Conservation (phyloP, 2,329 filamentous ascomycete species). For the Colletotrichum agaves region DNA sequence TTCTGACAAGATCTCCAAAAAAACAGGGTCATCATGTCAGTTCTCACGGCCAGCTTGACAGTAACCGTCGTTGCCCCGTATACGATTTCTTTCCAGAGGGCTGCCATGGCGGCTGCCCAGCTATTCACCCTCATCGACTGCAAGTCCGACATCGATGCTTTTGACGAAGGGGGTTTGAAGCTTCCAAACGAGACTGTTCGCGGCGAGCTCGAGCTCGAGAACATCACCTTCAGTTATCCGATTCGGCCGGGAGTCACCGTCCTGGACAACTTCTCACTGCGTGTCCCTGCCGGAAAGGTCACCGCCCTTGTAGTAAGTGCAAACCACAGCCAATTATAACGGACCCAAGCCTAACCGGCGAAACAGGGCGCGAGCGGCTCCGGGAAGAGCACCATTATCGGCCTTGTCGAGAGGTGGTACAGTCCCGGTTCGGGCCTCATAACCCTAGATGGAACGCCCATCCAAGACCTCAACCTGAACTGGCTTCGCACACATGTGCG, state of each 20-base stretch:
- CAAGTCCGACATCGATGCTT: slow-evolving; percentile 41
- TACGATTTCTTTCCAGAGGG: slow-evolving; percentile 39
- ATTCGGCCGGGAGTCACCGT: slow-evolving; percentile 73
- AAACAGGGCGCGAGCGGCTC: slow-evolving; percentile 65
- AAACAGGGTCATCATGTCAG: slow-evolving; percentile 42
- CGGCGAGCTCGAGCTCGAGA: slow-evolving; percentile 48
- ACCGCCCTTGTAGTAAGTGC: slow-evolving; percentile 69
- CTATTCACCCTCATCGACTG: slow-evolving; percentile 43
- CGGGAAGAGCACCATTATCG: slow-evolving; percentile 77
- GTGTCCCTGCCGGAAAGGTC: slow-evolving; percentile 72
- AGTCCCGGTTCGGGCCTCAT: slow-evolving; percentile 40
- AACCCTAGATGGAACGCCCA: slow-evolving; percentile 42
- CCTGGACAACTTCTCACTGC: slow-evolving; percentile 69
- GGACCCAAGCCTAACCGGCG: slow-evolving; percentile 39
- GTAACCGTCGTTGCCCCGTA: slow-evolving; percentile 40
- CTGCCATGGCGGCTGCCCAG: slow-evolving; percentile 40
- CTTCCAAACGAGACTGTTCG: too few relatives aligned
- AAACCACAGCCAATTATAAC: slow-evolving; percentile 49
- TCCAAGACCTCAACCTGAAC: slow-evolving; percentile 42
- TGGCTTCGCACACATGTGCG: slow-evolving; percentile 47
- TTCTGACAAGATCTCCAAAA: too few relatives aligned
- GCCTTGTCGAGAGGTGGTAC: slow-evolving; percentile 75
- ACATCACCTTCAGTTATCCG: slow-evolving; percentile 75
- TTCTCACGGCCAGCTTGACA: slow-evolving; percentile 41
- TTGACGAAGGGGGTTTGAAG: too few relatives aligned